Conservation (phyloP, 2,329 filamentous ascomycete species). For the Alternaria gansuensis region DNA sequence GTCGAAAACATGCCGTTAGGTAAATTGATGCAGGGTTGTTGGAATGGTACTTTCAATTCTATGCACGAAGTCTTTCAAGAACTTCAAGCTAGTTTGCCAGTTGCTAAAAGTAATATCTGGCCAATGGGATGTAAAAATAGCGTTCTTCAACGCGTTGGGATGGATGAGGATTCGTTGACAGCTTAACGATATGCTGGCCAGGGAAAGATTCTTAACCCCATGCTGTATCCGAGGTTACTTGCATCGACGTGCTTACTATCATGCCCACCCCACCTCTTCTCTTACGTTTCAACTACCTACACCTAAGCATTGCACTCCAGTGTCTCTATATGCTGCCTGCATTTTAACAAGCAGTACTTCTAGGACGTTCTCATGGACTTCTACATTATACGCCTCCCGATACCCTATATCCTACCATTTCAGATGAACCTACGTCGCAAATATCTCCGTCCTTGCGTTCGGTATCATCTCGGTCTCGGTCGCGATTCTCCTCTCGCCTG, state of each 20-base stretch:
- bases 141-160: no score
- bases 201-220: constrained; percentile 14
- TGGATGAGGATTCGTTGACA: no score
- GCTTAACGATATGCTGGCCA: no score
- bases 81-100: no score
- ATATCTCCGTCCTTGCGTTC: constrained; percentile 12
- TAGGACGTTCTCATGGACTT: constrained; percentile 16
- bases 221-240: constrained; percentile 5
- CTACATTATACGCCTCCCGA: constrained; percentile 9
- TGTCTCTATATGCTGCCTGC: neutral
- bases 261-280: constrained; percentile 9
- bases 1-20: no score
- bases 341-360: neutral
- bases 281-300: neutral
- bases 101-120: no score
- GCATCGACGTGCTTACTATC: constrained; percentile 9
- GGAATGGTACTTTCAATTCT: no score
- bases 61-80: no score
- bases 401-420: constrained; percentile 7
- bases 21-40: no score
- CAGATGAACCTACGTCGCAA: constrained; percentile 9
- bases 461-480: constrained; percentile 12
- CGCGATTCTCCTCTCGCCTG: constrained; percentile 8
- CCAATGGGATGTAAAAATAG: no score
- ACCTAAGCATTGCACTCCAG: neutral